Base-by-base conservation (phyloP, 805 yeast genomes). In the Scheffersomyces stipitis region DNA sequence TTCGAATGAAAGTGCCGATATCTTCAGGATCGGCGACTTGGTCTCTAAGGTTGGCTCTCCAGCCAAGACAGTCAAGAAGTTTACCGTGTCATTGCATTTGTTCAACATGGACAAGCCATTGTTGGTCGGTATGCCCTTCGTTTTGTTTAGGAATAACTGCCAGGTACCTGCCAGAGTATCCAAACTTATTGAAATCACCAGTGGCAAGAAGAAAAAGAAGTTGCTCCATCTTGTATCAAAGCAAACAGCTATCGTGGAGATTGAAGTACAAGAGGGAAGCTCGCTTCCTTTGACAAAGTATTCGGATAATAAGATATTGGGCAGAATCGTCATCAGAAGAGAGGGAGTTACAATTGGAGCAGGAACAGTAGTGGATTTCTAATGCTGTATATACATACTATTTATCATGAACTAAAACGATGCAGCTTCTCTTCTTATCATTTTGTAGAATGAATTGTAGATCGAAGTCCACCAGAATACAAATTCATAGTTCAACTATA, bases 41-140 rank as follows among this genome's bases (percentile, higher is more conserved):
- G 44, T 63, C 3, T 51, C 64, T 30, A 56, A 55, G 34, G 32
- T 54, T 14, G 51, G 48, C 12, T 46, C 63, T 1, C 44, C 56
- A 2, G 49, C 62, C 8, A 48, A 44, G 28, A 44, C 66, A 3
- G 64, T 53, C 4, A 54, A 51, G 34, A 51, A 45, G 14, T 61
- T 69, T 36, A 48, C 44, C 3, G 62, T 60, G 15, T 36, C 49
- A 4, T 35, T 69, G 30, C 59, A 47, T 37, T 53, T 69, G 33
- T 69, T 69, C 48, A 60, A 69, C 41, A 56, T 80, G 50, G 71
- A 71, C 24, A 72, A 86, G 45, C 96, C 96, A 0, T 60, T 89
- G 31, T 63, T 89, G 28, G 80, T 83, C 10, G 96, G 97, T 5
- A 73, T 95, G 0, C 83, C 90, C 28, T 73, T 88, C 45, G 76